Conservation (phyloP, 1,284 basidiomycete genomes). For the Abortiporus biennis region DNA sequence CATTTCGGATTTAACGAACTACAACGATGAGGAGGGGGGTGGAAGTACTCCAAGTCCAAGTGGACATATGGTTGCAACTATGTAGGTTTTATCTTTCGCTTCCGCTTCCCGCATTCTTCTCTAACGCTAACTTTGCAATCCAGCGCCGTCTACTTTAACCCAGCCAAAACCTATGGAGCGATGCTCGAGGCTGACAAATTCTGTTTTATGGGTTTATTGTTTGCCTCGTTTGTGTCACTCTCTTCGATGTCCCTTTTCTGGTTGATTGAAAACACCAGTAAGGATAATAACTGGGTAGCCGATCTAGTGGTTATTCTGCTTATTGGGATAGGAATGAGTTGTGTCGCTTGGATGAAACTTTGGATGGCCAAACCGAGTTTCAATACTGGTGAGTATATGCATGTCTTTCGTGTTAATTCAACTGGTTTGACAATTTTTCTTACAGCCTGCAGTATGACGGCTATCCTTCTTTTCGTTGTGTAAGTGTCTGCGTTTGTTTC, state of each 20-base stretch:
- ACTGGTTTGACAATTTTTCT: background rate
- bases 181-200: constrained; percentile 89
- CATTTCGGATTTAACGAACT: constrained; percentile 55
- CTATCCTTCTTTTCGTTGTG: constrained; percentile 84
- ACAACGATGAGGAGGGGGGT: no score
- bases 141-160: constrained; percentile 78
- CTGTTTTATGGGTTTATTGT: constrained; percentile 68
- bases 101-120: background rate
- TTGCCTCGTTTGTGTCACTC: constrained; percentile 70
- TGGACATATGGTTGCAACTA: constrained; percentile 89
- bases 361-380: constrained; percentile 89
- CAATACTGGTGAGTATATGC: constrained; percentile 64
- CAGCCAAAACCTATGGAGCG: constrained; percentile 81
- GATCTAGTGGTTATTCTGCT: constrained; percentile 68
- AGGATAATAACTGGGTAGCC: constrained; percentile 62
- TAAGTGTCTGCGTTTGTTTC: constrained; percentile 30
- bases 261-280: constrained; percentile 69
- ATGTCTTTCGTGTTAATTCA: background rate
- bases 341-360: constrained; percentile 83
- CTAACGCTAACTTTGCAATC: constrained; percentile 3
- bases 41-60: constrained; percentile 59
- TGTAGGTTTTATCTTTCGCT: constrained; percentile 25
- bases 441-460: constrained; percentile 84
- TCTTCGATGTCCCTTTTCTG: constrained; percentile 74
- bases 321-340: constrained; percentile 80